A percentile compares a stretch with the other conserved stretches of the same genome.
These are phyloP conservation scores for Xylaria castorea DNA, from an alignment of 495 filamentous ascomycete genomes.

Conservation along the genomic window DNA sequence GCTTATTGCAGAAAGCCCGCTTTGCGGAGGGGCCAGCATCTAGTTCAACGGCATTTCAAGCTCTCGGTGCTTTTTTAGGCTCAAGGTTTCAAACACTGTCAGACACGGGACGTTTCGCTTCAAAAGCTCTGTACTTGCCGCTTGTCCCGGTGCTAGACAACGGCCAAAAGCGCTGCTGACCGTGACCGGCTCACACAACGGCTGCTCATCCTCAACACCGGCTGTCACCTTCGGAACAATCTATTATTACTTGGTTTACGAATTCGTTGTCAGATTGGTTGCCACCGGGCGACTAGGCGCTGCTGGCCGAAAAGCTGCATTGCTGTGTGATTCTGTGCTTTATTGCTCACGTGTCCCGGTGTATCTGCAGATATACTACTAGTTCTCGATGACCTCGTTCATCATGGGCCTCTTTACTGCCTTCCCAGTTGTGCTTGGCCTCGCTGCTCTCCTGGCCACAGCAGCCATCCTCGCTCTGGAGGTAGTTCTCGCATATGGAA, in stretches of 20 bases:
- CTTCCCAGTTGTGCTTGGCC: conserved; percentile 47
- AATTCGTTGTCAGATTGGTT: neutral
- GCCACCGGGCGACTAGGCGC: neutral
- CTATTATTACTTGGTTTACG: neutral
- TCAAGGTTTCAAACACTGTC: conserved; percentile 20
- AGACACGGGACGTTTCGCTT: conserved; percentile 7
- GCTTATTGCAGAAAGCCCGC: conserved; percentile 7
- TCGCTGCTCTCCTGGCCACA: conserved; percentile 48
- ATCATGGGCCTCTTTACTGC: conserved; percentile 45
- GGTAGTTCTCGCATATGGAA: conserved; percentile 47
- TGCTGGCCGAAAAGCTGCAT: neutral
- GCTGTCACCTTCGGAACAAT: neutral
- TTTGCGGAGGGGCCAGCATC: neutral
- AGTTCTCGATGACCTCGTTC: neutral
- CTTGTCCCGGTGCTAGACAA: neutral
- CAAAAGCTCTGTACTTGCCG: neutral
- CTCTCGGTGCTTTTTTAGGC: conserved; percentile 13
- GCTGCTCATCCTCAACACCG: neutral
- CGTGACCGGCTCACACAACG: neutral
- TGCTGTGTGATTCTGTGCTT: neutral
- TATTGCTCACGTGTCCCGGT: neutral
- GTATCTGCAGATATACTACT: neutral
- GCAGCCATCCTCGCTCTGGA: conserved; percentile 48
- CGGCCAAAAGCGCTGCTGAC: neutral
- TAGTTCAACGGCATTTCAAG: neutral